These are phyloP conservation scores for Cladosporium sp. DNA, from an alignment of 2,329 filamentous ascomycete genomes.

Conservation along the genomic window DNA sequence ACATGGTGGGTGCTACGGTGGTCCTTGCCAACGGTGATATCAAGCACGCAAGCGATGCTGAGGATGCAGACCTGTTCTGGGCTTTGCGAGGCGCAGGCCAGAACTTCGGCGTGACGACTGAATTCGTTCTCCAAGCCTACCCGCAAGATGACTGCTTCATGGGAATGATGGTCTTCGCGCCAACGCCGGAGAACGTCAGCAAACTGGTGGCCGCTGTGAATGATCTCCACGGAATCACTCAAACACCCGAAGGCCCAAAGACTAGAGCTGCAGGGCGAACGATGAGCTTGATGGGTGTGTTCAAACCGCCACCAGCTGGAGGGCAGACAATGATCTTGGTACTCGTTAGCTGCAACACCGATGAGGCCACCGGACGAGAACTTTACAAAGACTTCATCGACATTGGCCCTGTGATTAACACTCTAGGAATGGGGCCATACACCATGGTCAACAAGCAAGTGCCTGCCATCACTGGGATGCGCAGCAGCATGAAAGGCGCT, in stretches of 20 bases:
- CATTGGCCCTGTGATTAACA: slow-evolving; percentile 22
- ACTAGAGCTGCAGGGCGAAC: slow-evolving; percentile 19
- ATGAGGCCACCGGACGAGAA: slow-evolving; percentile 20
- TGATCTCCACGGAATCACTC: slow-evolving; percentile 20
- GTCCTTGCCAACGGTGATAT: slow-evolving; percentile 40
- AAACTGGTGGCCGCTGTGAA: slow-evolving; percentile 20
- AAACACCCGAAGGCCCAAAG: slow-evolving; percentile 14
- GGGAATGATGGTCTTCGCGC: slow-evolving; percentile 35
- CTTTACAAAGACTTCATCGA: slow-evolving; percentile 22
- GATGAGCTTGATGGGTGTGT: slow-evolving; percentile 19
- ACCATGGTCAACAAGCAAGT: slow-evolving; percentile 24
- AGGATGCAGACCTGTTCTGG: slow-evolving; percentile 50
- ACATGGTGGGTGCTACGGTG: slow-evolving; percentile 38
- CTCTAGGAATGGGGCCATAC: slow-evolving; percentile 19
- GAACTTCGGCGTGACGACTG: slow-evolving; percentile 44
- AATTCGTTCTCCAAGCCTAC: slow-evolving; percentile 39
- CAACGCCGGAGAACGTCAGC: slow-evolving; percentile 18
- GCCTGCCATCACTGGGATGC: slow-evolving; percentile 19
- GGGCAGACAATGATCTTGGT: slow-evolving; percentile 23
- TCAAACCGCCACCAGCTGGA: slow-evolving; percentile 22
- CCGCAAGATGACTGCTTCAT: slow-evolving; percentile 27
- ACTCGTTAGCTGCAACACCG: slow-evolving; percentile 16
- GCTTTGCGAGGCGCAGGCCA: slow-evolving; percentile 43
- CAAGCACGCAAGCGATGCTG: slow-evolving; percentile 35
- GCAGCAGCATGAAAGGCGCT: slow-evolving; percentile 26